Conservation (phyloP, 192 early-diverging fungal genomes). For the Coemansia asiatica region DNA sequence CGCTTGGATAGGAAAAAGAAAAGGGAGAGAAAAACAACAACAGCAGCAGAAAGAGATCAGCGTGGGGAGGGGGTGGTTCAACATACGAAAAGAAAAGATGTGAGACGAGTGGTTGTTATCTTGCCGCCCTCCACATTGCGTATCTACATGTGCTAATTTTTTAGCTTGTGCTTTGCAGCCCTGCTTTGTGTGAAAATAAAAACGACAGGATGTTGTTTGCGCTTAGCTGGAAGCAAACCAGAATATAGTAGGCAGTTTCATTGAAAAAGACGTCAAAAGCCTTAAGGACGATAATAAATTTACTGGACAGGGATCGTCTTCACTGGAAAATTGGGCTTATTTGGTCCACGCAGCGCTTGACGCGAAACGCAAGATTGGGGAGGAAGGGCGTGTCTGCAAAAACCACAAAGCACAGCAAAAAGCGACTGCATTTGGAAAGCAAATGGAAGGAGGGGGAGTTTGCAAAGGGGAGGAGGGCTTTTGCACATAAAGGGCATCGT, state of each 20-base stretch:
- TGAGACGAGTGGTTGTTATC: background rate
- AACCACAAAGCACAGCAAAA: background rate
- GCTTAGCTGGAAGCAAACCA: background rate
- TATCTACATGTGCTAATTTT: background rate
- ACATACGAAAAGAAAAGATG: background rate
- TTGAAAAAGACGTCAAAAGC: background rate
- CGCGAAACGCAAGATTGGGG: constrained; percentile 4
- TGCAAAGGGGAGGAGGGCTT: background rate
- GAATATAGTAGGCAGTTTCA: background rate
- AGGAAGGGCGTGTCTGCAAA: background rate
- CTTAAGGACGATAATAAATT: background rate
- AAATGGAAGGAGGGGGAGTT: background rate
- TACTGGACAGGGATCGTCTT: background rate
- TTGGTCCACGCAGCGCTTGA: background rate
- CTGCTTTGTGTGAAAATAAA: background rate
- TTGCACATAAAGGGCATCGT: background rate
- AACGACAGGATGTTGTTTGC: background rate
- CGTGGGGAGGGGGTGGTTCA: background rate
- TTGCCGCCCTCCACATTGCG: background rate
- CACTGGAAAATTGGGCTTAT: background rate
- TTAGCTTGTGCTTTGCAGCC: background rate
- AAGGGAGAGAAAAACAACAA: background rate
- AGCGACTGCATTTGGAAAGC: constrained; percentile 3
- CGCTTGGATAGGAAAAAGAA: constrained; percentile 15
- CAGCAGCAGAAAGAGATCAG: no score